Conservation (phyloP, 345 rosid genomes). For the Eucalyptus fibrosa region DNA sequence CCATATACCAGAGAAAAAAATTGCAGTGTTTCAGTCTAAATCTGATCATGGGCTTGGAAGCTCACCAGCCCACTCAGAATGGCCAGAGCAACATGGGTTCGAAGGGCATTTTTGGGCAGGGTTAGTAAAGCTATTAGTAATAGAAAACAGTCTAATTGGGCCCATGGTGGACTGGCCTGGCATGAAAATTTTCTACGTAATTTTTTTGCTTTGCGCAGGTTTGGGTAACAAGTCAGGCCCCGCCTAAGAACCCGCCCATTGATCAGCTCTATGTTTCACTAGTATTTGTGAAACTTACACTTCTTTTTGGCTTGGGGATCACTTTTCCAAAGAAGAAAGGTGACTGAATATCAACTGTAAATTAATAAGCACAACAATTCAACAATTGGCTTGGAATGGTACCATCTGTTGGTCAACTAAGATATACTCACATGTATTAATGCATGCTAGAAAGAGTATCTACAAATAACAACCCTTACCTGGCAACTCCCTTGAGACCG, state of each 20-base stretch:
- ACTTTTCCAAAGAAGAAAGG: background rate
- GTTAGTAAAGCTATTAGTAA: background rate
- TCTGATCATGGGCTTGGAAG: background rate
- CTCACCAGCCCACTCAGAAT: background rate
- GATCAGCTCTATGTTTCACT: background rate
- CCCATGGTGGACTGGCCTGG: background rate
- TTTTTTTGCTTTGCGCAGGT: background rate
- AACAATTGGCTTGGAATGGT: background rate
- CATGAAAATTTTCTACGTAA: background rate
- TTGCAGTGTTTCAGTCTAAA: background rate
- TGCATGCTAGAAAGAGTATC: background rate
- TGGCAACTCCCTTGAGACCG: constrained; percentile 97
- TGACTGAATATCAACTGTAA: background rate
- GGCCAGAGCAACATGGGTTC: background rate
- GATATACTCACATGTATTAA: background rate
- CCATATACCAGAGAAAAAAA: background rate
- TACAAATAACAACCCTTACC: constrained; percentile 7
- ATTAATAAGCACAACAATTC: background rate
- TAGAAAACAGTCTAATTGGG: background rate
- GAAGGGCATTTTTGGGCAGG: background rate
- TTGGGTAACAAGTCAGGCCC: background rate
- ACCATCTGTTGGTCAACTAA: background rate
- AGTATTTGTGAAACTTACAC: background rate
- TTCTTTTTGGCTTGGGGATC: background rate
- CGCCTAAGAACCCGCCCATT: background rate